Evolutionary conservation across 2,329 filamentous ascomycete genomes (phyloP).

Genomic region (Arthrobotrys sphaeroides): DNA sequence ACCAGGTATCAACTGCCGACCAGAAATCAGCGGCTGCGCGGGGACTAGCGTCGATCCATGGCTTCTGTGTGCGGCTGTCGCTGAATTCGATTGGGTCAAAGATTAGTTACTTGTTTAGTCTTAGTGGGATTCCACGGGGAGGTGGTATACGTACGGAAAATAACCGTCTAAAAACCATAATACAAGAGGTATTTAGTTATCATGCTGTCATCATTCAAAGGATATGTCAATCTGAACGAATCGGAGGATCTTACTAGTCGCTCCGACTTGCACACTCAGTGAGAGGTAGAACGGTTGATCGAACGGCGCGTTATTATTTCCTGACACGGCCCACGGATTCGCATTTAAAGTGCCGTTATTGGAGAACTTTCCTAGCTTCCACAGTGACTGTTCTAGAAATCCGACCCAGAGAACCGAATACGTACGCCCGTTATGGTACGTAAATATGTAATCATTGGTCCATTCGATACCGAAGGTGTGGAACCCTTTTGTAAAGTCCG

Average conservation of each 20-base stretch:
- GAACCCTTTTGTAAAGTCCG: slow-evolving; percentile 63
- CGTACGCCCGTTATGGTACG: slow-evolving; percentile 72
- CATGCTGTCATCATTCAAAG: background rate
- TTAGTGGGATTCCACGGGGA: too few relatives aligned
- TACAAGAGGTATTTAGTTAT: background rate
- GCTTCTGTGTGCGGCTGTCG: slow-evolving; percentile 67
- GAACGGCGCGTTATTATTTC: slow-evolving; percentile 71
- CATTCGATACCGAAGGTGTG: slow-evolving; percentile 73
- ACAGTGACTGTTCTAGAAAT: slow-evolving; percentile 16
- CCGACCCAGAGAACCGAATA: slow-evolving; percentile 19
- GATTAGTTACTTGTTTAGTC: too few relatives aligned
- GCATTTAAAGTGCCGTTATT: slow-evolving; percentile 17
- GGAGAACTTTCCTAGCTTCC: slow-evolving; percentile 11
- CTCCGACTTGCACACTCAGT: slow-evolving; percentile 77
- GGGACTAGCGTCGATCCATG: slow-evolving; percentile 77
- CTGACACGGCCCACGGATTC: slow-evolving; percentile 21
- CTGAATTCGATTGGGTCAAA: background rate
- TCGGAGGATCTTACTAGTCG: slow-evolving; percentile 65
- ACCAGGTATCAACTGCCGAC: slow-evolving; percentile 72
- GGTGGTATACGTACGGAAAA: slow-evolving; percentile 72
- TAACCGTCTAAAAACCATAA: background rate
- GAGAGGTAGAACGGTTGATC: slow-evolving; percentile 81
- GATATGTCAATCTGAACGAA: background rate
- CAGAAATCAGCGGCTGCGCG: slow-evolving; percentile 80
- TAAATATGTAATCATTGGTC: slow-evolving; percentile 88